Evolutionary conservation across 108 stramenopile genomes (phyloP).

Genomic region (Cyclotella distinguenda): DNA sequence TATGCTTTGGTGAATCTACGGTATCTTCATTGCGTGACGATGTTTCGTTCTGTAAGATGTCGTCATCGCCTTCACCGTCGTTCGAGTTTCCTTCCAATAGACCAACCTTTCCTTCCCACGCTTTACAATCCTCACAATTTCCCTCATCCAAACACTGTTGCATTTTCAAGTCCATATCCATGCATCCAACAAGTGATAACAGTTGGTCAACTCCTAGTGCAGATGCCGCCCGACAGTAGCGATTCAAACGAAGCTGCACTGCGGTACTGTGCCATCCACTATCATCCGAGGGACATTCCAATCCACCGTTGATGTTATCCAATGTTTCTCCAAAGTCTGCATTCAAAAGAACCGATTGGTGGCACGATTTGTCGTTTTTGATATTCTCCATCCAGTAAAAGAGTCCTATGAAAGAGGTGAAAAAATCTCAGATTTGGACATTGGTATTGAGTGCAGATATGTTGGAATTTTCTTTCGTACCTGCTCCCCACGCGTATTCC

Average conservation of each 20-base stretch:
- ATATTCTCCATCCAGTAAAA: conserved; percentile 53
- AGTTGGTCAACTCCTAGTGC: conserved; percentile 32
- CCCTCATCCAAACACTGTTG: conserved; percentile 32
- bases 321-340: conserved; percentile 42
- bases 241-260: conserved; percentile 40
- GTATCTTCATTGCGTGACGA: neutral
- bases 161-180: conserved; percentile 38
- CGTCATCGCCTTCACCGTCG: neutral
- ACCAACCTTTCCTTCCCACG: conserved; percentile 20
- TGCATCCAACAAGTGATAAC: conserved; percentile 29
- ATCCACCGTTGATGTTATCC: conserved; percentile 46
- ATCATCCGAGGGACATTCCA: conserved; percentile 47
- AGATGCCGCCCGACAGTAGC: conserved; percentile 39
- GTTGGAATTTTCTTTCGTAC: neutral
- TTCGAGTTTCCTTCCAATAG: neutral
- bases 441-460: neutral
- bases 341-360: conserved; percentile 40
- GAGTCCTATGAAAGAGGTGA: conserved; percentile 1
- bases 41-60: neutral
- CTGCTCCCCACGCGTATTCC: conserved; percentile 48
- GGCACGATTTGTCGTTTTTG: conserved; percentile 46
- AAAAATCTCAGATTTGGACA: neutral
- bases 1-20: neutral
- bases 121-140: conserved; percentile 32
- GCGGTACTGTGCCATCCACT: conserved; percentile 45